Base-by-base conservation (phyloP, 495 filamentous ascomycete species). In the Penicillium soppii region DNA sequence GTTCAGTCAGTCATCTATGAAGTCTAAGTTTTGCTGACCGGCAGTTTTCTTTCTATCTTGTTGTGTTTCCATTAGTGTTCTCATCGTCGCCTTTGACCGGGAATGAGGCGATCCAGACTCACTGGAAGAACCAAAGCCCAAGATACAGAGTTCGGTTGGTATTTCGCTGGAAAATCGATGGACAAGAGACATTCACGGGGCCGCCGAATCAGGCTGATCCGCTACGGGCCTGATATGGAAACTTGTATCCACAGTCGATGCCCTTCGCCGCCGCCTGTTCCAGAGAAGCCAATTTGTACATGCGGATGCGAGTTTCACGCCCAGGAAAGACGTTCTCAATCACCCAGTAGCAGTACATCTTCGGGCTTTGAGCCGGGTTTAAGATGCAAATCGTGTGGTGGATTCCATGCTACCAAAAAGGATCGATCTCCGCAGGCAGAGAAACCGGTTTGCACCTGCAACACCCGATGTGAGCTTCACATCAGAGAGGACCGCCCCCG, bases 101-200 rank as follows among this genome's bases (percentile, higher is more conserved):
- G 5, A 1, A 49, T 49, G 47, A 25, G 19, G 20, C 35, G 47
- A 21, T 49, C 47, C 26, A 40, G 37, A 32, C n/a, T 39, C 47
- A 47, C 32, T 6, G 44, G 45, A 13, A 33, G 13, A 23, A 30
- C 36, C 8, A 49, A 41, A 21, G 5, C 47, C 15, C 16, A 25
- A 5, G 33, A 17, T 17, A 19, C 36, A 23, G n/a, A 30, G 12
- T 32, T 32, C 7, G 26, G 20, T 22, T 49, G 47, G 47, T 47
- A 47, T 32, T 47, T 47, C 13, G 44, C 44, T 13, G 36, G 36
- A 7, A 19, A 49, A 19, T 36, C 36, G 23, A 49, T 49, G 44
- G 20, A 47, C 13, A 41, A 41, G 16, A 40, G 13, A 32, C 20
- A 16, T 3, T 12, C 44, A 25, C 7, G 44, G 17, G 19, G 44